Evolutionary conservation across 176 grass and related monocot species (phyloP).

Genomic region (Paspalum notatum): DNA sequence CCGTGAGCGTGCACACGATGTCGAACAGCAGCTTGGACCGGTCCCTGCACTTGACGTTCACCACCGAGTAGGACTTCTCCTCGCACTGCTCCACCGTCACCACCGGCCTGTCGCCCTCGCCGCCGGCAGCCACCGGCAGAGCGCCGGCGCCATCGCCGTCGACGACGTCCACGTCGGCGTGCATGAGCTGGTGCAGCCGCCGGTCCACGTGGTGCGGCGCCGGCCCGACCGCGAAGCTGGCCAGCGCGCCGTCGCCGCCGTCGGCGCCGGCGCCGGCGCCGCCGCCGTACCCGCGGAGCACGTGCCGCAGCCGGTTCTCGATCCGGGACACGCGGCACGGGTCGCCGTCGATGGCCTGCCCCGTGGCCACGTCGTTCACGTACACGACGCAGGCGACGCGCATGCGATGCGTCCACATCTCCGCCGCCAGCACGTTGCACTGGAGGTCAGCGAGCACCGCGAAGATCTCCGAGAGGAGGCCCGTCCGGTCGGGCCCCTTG

Average conservation of each 20-base stretch:
- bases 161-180: conserved; percentile 69
- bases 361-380: conserved; percentile 77
- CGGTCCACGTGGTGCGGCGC: conserved; percentile 74
- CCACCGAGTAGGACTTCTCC: conserved; percentile 96
- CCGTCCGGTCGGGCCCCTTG: conserved; percentile 79
- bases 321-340: conserved; percentile 41
- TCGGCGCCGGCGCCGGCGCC: neutral
- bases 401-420: conserved; percentile 85
- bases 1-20: conserved; percentile 97
- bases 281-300: conserved; percentile 57
- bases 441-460: conserved; percentile 72
- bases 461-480: conserved; percentile 90
- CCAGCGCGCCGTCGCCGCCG: conserved; percentile 46
- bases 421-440: conserved; percentile 89
- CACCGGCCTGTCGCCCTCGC: conserved; percentile 37
- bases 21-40: conserved; percentile 88
- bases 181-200: conserved; percentile 95
- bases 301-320: conserved; percentile 68
- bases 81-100: conserved; percentile 77
- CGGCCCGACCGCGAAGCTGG: conserved; percentile 66
- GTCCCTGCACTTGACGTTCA: conserved; percentile 84
- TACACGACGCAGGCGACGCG: conserved; percentile 77
- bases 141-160: neutral
- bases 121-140: neutral
- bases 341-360: conserved; percentile 56